Evolutionary conservation across 2,329 filamentous ascomycete genomes (phyloP).

Genomic region (Helotiales sp.): DNA sequence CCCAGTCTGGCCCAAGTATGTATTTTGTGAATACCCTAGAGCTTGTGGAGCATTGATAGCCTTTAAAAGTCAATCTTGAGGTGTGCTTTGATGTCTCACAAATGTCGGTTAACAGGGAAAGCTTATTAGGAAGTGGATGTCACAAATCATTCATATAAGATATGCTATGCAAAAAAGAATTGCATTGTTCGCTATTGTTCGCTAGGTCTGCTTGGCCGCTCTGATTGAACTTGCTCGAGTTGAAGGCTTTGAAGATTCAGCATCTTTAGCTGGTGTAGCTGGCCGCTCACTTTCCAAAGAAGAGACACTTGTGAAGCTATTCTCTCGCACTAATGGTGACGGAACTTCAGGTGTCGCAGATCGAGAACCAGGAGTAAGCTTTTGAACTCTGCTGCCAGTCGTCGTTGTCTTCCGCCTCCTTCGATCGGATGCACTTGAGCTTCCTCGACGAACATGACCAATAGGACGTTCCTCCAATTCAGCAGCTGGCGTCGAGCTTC

Average conservation of each 20-base stretch:
- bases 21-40: too few relatives aligned
- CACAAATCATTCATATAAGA: too few relatives aligned
- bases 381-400: slow-evolving; percentile 20
- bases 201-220: slow-evolving; percentile 21
- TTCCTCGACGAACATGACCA: slow-evolving; percentile 28
- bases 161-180: not conserved
- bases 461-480: slow-evolving; percentile 31
- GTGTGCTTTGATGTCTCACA: too few relatives aligned
- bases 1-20: not conserved
- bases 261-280: slow-evolving; percentile 23
- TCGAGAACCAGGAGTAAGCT: slow-evolving; percentile 29
- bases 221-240: slow-evolving; percentile 14
- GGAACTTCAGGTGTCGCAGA: slow-evolving; percentile 33
- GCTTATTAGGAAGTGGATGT: too few relatives aligned
- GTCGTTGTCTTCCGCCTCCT: slow-evolving; percentile 32
- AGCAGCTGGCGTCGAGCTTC: slow-evolving; percentile 35
- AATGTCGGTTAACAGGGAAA: too few relatives aligned
- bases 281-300: slow-evolving; percentile 33
- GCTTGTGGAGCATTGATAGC: too few relatives aligned
- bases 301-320: slow-evolving; percentile 33
- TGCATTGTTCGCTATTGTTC: not conserved
- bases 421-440: slow-evolving; percentile 31
- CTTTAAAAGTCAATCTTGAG: too few relatives aligned
- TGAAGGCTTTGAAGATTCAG: slow-evolving; percentile 20
- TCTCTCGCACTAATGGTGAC: slow-evolving; percentile 33